A percentile compares a stretch with the other conserved stretches of the same genome.
Evolutionary conservation across 257 asterid genomes (phyloP).

Genomic region (Solanum sparsipilum): DNA sequence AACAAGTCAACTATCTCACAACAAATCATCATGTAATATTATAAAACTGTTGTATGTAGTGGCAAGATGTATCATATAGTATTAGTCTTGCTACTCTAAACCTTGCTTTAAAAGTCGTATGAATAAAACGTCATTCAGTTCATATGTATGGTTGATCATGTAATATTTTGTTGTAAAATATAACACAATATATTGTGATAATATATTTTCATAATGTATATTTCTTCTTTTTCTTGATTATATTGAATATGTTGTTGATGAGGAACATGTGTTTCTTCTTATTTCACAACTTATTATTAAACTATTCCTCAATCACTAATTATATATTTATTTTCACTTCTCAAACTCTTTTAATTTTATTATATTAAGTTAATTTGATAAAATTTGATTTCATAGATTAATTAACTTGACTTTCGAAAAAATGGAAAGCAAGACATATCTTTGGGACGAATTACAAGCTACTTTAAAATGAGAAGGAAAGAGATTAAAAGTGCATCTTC

Average conservation of each 20-base stretch:
- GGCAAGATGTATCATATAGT: not conserved
- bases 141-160: not conserved
- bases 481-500: not conserved
- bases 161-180: not conserved
- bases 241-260: not conserved
- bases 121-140: not conserved
- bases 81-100: not conserved
- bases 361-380: no score
- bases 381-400: no score
- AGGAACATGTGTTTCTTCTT: not conserved
- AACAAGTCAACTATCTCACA: not conserved
- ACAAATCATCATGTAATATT: not conserved
- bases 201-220: not conserved
- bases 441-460: no score
- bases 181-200: not conserved
- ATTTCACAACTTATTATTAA: not conserved
- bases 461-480: no score
- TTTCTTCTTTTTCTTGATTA: not conserved
- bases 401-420: no score
- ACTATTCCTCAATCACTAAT: not conserved
- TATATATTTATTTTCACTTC: not conserved
- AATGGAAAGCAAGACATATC: no score
- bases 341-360: not conserved
- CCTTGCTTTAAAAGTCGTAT: no score
- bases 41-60: not conserved